phyloP scores from a whole-genome alignment of 768 basidiomycete genomes.

The Myochromella boudieri region DNA sequence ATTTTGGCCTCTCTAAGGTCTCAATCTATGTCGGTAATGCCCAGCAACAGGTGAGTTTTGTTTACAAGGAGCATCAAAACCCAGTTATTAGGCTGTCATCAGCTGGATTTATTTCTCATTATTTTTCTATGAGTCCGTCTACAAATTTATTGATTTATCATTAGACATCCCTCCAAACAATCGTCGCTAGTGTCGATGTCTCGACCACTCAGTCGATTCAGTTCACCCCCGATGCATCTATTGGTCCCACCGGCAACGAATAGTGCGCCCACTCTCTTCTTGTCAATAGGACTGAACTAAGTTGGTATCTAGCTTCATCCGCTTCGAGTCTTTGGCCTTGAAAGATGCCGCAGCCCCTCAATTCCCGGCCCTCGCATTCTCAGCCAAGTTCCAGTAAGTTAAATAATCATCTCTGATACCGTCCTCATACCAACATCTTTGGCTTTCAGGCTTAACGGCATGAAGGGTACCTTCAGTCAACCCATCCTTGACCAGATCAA shows the following conservation, averaged over 20 bases:
- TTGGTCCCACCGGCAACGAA: constrained; percentile 52
- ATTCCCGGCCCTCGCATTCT: constrained; percentile 70
- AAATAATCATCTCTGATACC: neutral
- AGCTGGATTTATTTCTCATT: too few species aligned
- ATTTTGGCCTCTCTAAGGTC: constrained; percentile 52
- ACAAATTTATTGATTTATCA: neutral
- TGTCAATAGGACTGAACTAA: neutral
- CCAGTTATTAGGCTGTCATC: too few species aligned
- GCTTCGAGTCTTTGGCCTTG: constrained; percentile 57
- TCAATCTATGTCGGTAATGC: constrained; percentile 66
- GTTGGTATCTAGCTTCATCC: constrained; percentile 62
- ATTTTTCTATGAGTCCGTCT: neutral
- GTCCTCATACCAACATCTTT: neutral
- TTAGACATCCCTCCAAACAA: constrained; percentile 56
- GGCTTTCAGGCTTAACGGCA: constrained; percentile 53
- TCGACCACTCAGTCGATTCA: constrained; percentile 40
- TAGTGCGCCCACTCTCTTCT: constrained; percentile 45
- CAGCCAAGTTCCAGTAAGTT: constrained; percentile 73
- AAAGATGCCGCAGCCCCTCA: constrained; percentile 53
- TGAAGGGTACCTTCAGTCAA: constrained; percentile 70
- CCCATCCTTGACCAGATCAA: constrained; percentile 56
- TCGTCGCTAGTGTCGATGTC: constrained; percentile 52
- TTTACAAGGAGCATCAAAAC: neutral
- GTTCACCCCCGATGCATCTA: constrained; percentile 50
- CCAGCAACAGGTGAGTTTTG: constrained; percentile 51